A percentile compares a stretch with the other conserved stretches of the same genome.
phyloP scores from a whole-genome alignment of 2,329 filamentous ascomycete genomes.

The Paraconiothyrium brasiliense region DNA sequence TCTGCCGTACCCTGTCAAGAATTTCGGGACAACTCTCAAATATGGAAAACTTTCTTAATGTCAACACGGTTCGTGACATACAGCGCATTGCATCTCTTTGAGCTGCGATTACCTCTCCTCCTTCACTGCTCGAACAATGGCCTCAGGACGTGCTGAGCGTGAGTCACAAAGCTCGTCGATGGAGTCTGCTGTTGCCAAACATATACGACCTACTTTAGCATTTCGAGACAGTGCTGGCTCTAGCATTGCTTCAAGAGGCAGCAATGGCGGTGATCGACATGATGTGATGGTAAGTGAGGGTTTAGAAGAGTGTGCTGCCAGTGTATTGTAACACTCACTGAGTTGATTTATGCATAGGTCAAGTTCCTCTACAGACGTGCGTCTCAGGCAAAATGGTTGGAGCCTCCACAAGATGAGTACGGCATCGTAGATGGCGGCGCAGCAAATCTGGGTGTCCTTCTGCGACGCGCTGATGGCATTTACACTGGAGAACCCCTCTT shows the following conservation, averaged over 20 bases:
- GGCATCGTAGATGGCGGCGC: slow-evolving; percentile 33
- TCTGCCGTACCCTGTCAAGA: slow-evolving; percentile 24
- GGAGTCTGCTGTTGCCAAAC: slow-evolving; percentile 24
- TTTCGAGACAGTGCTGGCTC: slow-evolving; percentile 30
- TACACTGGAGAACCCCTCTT: slow-evolving; percentile 66
- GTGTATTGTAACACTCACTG: neutral
- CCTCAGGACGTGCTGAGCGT: slow-evolving; percentile 22
- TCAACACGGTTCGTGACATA: slow-evolving; percentile 18
- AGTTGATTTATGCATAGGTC: slow-evolving; percentile 26
- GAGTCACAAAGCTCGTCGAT: slow-evolving; percentile 25
- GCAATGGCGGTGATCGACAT: slow-evolving; percentile 33
- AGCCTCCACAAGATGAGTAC: slow-evolving; percentile 38
- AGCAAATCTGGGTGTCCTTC: slow-evolving; percentile 65
- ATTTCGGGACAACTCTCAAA: slow-evolving; percentile 23
- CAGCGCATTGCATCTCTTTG: slow-evolving; percentile 14
- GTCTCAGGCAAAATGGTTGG: slow-evolving; percentile 39
- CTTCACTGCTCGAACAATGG: slow-evolving; percentile 18
- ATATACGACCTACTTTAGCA: slow-evolving; percentile 23
- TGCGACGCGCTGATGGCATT: slow-evolving; percentile 72
- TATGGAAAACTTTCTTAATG: slow-evolving; percentile 14
- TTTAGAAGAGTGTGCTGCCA: neutral
- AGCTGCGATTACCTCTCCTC: slow-evolving; percentile 3
- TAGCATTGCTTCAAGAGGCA: slow-evolving; percentile 30
- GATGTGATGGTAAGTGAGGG: slow-evolving; percentile 31
- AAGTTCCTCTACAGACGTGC: slow-evolving; percentile 35